A percentile compares a stretch with the other conserved stretches of the same genome.
Evolutionary conservation across 2,329 filamentous ascomycete genomes (phyloP).

Genomic region (Scedosporium aurantiacum): DNA sequence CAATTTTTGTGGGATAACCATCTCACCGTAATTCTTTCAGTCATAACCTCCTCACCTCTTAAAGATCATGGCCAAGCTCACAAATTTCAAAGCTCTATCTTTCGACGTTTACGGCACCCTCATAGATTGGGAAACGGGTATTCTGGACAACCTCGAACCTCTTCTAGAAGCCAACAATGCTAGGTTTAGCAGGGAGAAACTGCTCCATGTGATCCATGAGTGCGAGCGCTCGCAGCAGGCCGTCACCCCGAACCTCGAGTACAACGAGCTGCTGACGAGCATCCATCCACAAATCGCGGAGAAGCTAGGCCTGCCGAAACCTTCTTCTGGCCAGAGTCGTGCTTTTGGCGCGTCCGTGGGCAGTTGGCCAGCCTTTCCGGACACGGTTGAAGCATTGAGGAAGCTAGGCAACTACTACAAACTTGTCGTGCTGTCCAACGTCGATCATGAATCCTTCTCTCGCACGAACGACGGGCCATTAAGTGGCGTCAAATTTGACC

Average conservation of each 20-base stretch:
- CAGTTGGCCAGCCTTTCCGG: constrained; percentile 46
- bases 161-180: constrained; percentile 25
- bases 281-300: constrained; percentile 35
- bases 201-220: constrained; percentile 30
- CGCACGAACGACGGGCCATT: constrained; percentile 33
- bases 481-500: constrained; percentile 41
- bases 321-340: constrained; percentile 27
- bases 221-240: constrained; percentile 40
- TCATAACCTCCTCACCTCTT: too few relatives aligned
- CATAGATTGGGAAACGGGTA: constrained; percentile 65
- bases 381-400: constrained; percentile 30
- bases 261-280: constrained; percentile 45
- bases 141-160: constrained; percentile 42
- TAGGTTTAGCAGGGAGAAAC: constrained; percentile 22
- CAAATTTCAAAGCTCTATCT: constrained; percentile 30
- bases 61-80: not conserved
- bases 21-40: too few relatives aligned
- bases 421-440: constrained; percentile 38
- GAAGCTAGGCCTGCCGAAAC: constrained; percentile 25
- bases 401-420: constrained; percentile 40
- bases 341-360: constrained; percentile 42
- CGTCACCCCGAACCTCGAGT: constrained; percentile 44
- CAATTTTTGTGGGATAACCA: too few relatives aligned
- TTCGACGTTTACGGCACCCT: constrained; percentile 78
- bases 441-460: constrained; percentile 41